Percentiles rank a stretch among this genome's conserved stretches.
Conservation (phyloP, 345 rosid species). For the Sisymbrium irio region DNA sequence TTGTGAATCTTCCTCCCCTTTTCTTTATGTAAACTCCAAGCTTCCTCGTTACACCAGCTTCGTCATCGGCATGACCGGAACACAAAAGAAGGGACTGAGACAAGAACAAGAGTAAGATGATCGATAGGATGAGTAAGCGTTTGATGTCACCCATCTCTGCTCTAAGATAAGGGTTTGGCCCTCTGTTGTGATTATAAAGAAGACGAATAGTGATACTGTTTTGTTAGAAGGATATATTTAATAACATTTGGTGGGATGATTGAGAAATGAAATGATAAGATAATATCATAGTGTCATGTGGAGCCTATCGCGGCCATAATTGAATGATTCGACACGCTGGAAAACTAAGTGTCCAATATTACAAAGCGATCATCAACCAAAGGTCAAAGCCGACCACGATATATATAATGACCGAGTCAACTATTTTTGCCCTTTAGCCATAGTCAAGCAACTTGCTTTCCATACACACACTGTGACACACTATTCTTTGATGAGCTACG, state of each 20-base stretch:
- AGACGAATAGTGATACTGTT: neutral
- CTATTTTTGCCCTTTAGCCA: neutral
- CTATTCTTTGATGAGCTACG: neutral
- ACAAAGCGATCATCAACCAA: neutral
- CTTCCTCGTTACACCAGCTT: conserved; percentile 21
- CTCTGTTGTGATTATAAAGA: conserved; percentile 16
- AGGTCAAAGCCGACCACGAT: conserved; percentile 1
- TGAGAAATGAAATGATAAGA: neutral
- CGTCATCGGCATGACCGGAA: conserved; percentile 9
- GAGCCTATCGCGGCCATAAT: conserved; percentile 1
- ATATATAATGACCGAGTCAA: conserved; percentile 14
- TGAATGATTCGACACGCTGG: neutral
- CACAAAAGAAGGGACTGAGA: conserved; percentile 27
- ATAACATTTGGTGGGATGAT: neutral
- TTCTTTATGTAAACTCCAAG: conserved; percentile 27
- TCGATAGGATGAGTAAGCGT: conserved; percentile 9
- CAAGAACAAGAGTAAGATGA: conserved; percentile 19
- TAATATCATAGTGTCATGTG: conserved; percentile 1
- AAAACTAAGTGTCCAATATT: neutral
- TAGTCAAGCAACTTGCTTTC: conserved; percentile 16
- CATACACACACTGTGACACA: neutral
- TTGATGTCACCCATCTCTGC: conserved; percentile 22
- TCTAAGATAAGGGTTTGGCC: conserved; percentile 2
- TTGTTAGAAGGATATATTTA: neutral
- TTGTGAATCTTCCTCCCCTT: neutral